phyloP scores from a whole-genome alignment of 1,284 basidiomycete genomes.

The Phylloporus sp. region DNA sequence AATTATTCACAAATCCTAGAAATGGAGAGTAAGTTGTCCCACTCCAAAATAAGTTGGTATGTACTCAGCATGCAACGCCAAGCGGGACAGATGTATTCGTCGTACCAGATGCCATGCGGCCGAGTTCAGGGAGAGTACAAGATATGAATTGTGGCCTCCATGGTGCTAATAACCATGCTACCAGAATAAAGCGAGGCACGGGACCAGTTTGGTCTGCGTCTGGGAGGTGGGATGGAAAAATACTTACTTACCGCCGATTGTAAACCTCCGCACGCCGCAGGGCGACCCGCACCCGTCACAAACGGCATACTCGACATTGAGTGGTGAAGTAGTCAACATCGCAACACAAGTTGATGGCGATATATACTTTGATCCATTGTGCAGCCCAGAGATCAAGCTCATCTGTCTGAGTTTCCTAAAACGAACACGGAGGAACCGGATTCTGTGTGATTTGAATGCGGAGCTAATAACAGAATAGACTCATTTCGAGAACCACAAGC shows the following conservation, averaged over 20 bases:
- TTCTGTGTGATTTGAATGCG: not conserved
- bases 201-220: not conserved
- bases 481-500: not conserved
- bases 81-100: too few species aligned
- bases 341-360: too few species aligned
- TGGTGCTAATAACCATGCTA: too few species aligned
- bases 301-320: too few species aligned
- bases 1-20: too few species aligned
- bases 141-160: too few species aligned
- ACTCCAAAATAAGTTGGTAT: too few species aligned
- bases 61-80: too few species aligned
- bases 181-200: not conserved
- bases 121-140: not conserved
- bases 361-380: not conserved
- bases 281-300: not conserved
- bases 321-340: too few species aligned
- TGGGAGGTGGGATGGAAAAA: not conserved
- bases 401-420: not conserved
- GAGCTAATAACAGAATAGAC: not conserved
- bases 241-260: conserved; percentile 9
- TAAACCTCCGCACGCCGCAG: not conserved
- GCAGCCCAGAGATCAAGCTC: not conserved
- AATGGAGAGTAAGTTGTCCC: too few species aligned
- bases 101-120: not conserved
- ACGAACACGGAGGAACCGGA: too few species aligned